Conservation (phyloP, 129 eudicot genomes). For the Flaveria linearis region DNA sequence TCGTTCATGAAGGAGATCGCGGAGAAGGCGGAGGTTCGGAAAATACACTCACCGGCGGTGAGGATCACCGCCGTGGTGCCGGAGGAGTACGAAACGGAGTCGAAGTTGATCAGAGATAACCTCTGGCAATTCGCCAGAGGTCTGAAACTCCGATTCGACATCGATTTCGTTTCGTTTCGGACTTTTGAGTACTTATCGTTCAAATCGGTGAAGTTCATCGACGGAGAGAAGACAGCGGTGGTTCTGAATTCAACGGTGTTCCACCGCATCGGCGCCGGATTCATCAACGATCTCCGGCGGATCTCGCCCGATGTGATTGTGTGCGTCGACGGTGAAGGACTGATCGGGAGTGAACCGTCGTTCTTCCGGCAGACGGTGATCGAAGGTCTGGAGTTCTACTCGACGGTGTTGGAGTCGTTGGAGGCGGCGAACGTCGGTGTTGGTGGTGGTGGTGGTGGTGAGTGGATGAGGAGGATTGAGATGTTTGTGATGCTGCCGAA, state of each 20-base stretch:
- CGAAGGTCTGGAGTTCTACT: constrained; percentile 83
- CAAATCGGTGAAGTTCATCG: constrained; percentile 64
- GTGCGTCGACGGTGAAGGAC: constrained; percentile 67
- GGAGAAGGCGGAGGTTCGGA: constrained; percentile 56
- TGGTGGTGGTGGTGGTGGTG: constrained; percentile 51
- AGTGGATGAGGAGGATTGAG: constrained; percentile 84
- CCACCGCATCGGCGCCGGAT: constrained; percentile 62
- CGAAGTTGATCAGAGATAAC: constrained; percentile 69
- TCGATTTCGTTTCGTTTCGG: constrained; percentile 62
- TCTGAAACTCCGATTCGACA: constrained; percentile 62
- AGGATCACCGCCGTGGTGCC: constrained; percentile 80
- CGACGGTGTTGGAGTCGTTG: constrained; percentile 75
- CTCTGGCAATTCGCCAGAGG: constrained; percentile 83
- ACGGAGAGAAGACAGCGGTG: constrained; percentile 77
- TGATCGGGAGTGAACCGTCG: constrained; percentile 52
- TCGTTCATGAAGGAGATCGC: constrained; percentile 86
- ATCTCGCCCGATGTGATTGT: constrained; percentile 67
- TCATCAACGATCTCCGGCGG: constrained; percentile 64
- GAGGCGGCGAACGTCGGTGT: constrained; percentile 59
- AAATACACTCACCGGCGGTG: constrained; percentile 47
- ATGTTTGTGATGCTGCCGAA: constrained; percentile 73
- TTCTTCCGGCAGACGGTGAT: constrained; percentile 69
- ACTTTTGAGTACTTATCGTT: constrained; percentile 71
- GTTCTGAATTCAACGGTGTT: constrained; percentile 63
- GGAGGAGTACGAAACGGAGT: constrained; percentile 66